phyloP scores from a whole-genome alignment of 2,329 filamentous ascomycete species.

The Colletotrichum coccodes region DNA sequence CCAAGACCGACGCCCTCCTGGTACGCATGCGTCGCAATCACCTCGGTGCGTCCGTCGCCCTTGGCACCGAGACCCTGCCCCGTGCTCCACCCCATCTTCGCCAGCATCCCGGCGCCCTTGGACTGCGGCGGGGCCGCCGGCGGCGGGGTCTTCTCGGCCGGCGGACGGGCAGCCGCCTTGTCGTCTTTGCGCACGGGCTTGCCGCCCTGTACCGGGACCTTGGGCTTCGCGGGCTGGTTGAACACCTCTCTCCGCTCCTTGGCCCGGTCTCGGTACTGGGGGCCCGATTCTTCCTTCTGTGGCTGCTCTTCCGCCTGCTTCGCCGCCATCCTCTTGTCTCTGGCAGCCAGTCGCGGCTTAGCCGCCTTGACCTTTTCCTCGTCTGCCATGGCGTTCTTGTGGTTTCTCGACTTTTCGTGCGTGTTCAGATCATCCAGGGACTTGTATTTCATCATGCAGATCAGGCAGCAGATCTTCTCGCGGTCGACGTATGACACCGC shows the following conservation, averaged over 20 bases:
- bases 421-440: constrained; percentile 52
- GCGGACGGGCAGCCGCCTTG: constrained; percentile 33
- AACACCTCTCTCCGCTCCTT: constrained; percentile 72
- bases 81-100: constrained; percentile 78
- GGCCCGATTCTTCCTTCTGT: constrained; percentile 29
- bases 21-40: constrained; percentile 73
- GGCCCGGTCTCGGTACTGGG: constrained; percentile 72
- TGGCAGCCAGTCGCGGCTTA: constrained; percentile 44
- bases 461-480: constrained; percentile 56
- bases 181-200: constrained; percentile 45
- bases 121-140: constrained; percentile 53
- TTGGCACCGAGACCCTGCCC: constrained; percentile 73
- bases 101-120: constrained; percentile 74
- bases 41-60: constrained; percentile 70
- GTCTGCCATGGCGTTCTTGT: constrained; percentile 51
- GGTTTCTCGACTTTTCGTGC: constrained; percentile 54
- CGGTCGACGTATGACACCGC: constrained; percentile 67
- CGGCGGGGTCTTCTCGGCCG: constrained; percentile 37
- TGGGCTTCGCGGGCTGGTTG: constrained; percentile 68
- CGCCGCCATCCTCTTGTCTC: constrained; percentile 47
- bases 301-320: constrained; percentile 41
- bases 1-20: constrained; percentile 76
- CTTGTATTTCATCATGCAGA: constrained; percentile 59
- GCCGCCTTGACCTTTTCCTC: constrained; percentile 61
- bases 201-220: constrained; percentile 39